Base-by-base conservation (phyloP, 2,329 filamentous ascomycete genomes). In the Lecanicillium sp. region DNA sequence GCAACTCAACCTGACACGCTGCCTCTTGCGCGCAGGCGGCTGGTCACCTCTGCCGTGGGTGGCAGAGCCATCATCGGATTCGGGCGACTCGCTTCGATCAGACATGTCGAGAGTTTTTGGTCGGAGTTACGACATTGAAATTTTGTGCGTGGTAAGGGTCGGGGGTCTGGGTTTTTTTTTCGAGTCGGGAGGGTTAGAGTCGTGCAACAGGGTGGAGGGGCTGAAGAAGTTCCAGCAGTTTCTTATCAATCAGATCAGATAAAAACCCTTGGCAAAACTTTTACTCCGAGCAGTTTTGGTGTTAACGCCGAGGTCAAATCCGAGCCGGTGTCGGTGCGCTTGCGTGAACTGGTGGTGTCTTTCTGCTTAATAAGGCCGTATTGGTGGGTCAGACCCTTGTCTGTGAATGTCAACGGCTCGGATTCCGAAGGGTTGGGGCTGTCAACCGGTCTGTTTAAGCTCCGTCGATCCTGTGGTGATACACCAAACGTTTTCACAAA, bases 1-100 rank as follows among this genome's bases (percentile, higher is more conserved):
- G 45, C 75, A 79, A 34, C 72, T 76, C 31, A 79, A 64, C 13
- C 75, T 64, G 33, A 78, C 70, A 28, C 75, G 66, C 60, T 78
- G 75, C 22, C 75, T 62, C 59, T 79, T 79, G 43, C 74, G 65
- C 9, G 72, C 58, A 31, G 60, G 60, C 40, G 51, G 56, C 35
- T 62, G 55, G 47, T 56, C 57, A 40, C 51, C 51, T 46, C 47
- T 53, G 43, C 52, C 47, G 42, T 51, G 44, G 43, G 39, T 29
- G 27, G 32, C 46, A 43, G 45, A 45, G 44, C 55, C 56, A 37
- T 37, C 48, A 45, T 62, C 58, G 45, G 60, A 63, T 27, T 63
- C 60, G 48, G 60, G 57, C 48, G 54, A 62, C 47, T 59, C 57
- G 51, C 58, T 62, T 52, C 59, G 59, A 49, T 56, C 56, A 43